Evolutionary conservation across 2,329 filamentous ascomycete genomes (phyloP).

Genomic region (Phyllosticta citrichinensis): DNA sequence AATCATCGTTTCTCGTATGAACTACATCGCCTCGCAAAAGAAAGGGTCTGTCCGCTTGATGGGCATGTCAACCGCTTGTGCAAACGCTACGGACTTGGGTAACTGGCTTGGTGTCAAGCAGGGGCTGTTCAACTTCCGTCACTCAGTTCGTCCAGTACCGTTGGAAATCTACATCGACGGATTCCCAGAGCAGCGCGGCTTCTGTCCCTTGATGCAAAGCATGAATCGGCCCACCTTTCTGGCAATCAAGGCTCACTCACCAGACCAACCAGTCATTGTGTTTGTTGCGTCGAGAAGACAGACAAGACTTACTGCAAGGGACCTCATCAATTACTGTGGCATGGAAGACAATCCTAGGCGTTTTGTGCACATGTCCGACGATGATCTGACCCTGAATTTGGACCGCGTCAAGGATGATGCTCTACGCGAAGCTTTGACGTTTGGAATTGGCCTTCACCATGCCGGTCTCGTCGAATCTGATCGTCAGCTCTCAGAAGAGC

Average conservation of each 20-base stretch:
- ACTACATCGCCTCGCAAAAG: slow-evolving; percentile 93
- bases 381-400: slow-evolving; percentile 84
- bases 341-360: slow-evolving; percentile 96
- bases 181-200: slow-evolving; percentile 88
- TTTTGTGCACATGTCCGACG: slow-evolving; percentile 89
- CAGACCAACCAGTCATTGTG: slow-evolving; percentile 93
- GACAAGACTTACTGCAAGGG: slow-evolving; percentile 88
- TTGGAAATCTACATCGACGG: slow-evolving; percentile 96
- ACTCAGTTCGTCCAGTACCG: slow-evolving; percentile 92
- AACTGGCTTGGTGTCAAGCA: slow-evolving; percentile 98
- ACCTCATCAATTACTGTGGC: slow-evolving; percentile 92
- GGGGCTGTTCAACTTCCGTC: slow-evolving; percentile 89
- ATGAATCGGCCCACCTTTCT: slow-evolving; percentile 98
- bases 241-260: slow-evolving; percentile 92
- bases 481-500: slow-evolving; percentile 79
- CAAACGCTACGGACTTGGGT: slow-evolving; percentile 84
- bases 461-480: slow-evolving; percentile 94
- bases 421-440: slow-evolving; percentile 85
- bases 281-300: slow-evolving; percentile 94
- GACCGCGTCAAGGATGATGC: slow-evolving; percentile 85
- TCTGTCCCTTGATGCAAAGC: slow-evolving; percentile 96
- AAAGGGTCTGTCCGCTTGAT: slow-evolving; percentile 80
- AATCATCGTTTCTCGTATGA: slow-evolving; percentile 91
- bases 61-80: slow-evolving; percentile 98
- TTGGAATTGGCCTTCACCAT: slow-evolving; percentile 94